Percentiles rank a stretch among this genome's conserved stretches.
phyloP scores from a whole-genome alignment of 495 filamentous ascomycete species.

The Pyrenopolyporus hunteri region DNA sequence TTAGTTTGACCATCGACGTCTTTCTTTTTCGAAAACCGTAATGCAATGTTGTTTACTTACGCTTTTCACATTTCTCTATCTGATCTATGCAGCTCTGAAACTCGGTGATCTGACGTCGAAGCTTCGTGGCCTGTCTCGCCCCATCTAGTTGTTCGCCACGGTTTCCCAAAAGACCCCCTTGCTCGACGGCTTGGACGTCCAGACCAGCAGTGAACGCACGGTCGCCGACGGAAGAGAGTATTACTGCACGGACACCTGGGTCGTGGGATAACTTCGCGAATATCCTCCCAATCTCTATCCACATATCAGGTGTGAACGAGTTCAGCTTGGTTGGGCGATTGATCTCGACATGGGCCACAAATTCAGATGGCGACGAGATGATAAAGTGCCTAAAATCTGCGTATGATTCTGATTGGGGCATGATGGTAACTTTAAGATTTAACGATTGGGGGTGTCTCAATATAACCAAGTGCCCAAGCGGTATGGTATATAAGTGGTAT shows the following conservation, averaged over 20 bases:
- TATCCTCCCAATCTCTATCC: constrained; percentile 76
- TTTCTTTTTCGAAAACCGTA: background rate
- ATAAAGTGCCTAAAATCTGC: constrained; percentile 73
- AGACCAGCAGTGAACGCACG: constrained; percentile 85
- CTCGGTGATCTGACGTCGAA: constrained; percentile 71
- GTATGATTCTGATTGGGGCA: constrained; percentile 41
- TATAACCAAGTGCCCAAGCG: background rate
- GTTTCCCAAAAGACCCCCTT: constrained; percentile 45
- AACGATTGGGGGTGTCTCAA: background rate
- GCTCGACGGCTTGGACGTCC: constrained; percentile 73
- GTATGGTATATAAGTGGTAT: background rate
- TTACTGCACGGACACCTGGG: constrained; percentile 73
- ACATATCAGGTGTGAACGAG: constrained; percentile 89
- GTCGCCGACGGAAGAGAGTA: constrained; percentile 83
- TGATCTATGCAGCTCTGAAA: constrained; percentile 80
- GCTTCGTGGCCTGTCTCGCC: constrained; percentile 67
- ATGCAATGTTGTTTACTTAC: constrained; percentile 46
- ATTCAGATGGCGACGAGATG: constrained; percentile 69
- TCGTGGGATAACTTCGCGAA: constrained; percentile 77
- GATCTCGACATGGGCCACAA: constrained; percentile 92
- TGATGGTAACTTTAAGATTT: constrained; percentile 2
- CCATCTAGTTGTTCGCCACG: constrained; percentile 53
- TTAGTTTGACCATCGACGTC: too few species aligned
- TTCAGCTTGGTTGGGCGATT: constrained; percentile 91
- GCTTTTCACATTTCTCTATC: constrained; percentile 89